Percentiles rank a stretch among this genome's conserved stretches.
Conservation (phyloP, 2,329 filamentous ascomycete genomes). For the Talaromyces sp. region DNA sequence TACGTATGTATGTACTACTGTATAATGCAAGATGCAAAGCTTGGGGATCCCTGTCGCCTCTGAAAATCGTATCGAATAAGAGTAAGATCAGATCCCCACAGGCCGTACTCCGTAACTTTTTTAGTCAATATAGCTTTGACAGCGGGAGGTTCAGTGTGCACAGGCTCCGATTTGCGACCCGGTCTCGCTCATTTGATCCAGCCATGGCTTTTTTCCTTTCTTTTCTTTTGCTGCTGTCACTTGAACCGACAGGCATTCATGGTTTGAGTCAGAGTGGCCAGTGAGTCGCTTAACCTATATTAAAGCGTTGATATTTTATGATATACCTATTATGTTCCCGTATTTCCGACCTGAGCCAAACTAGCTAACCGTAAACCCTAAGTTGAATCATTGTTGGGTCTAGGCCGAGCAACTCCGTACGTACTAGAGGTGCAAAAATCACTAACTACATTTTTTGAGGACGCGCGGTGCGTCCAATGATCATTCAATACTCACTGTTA, state of each 20-base stretch:
- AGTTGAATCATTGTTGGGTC: background rate
- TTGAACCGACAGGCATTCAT: background rate
- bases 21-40: background rate
- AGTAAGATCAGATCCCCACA: background rate
- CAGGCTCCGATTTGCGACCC: slow-evolving; percentile 1
- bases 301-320: background rate
- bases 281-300: background rate
- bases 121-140: background rate
- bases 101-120: background rate
- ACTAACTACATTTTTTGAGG: background rate
- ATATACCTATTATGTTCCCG: background rate
- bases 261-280: background rate
- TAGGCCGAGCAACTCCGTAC: background rate
- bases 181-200: background rate
- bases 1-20: background rate
- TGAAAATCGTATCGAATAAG: background rate
- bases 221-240: background rate
- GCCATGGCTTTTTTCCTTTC: slow-evolving; percentile 1
- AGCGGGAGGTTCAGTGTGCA: background rate
- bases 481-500: background rate
- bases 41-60: background rate
- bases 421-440: background rate
- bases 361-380: background rate
- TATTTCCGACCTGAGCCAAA: background rate
- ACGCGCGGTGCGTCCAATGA: background rate